A percentile compares a stretch with the other conserved stretches of the same genome.
phyloP scores from a whole-genome alignment of 805 yeast species.

The Citeromyces matritensis region DNA sequence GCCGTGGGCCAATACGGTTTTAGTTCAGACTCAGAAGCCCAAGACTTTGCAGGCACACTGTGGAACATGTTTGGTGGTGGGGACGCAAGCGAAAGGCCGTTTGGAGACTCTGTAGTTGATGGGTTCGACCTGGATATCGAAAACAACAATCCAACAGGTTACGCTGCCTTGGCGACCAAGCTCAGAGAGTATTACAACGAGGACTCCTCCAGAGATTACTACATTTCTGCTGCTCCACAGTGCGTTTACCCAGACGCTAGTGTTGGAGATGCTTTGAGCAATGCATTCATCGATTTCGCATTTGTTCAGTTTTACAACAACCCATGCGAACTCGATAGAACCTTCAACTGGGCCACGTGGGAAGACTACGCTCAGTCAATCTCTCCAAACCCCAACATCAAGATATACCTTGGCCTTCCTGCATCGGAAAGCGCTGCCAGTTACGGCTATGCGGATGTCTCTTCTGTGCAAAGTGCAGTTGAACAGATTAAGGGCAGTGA shows the following conservation, averaged over 20 bases:
- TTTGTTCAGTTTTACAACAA: conserved; percentile 88
- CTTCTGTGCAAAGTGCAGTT: conserved; percentile 17
- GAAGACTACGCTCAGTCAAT: conserved; percentile 35
- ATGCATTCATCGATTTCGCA: conserved; percentile 62
- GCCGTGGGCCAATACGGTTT: conserved; percentile 46
- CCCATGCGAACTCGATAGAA: conserved; percentile 36
- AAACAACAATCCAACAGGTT: conserved; percentile 45
- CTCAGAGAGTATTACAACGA: conserved; percentile 22
- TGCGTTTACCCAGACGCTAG: conserved; percentile 75
- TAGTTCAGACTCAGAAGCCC: conserved; percentile 34
- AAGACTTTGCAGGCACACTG: conserved; percentile 37
- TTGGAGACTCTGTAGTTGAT: conserved; percentile 64
- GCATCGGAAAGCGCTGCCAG: conserved; percentile 35
- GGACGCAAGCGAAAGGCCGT: conserved; percentile 29
- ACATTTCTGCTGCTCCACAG: conserved; percentile 85
- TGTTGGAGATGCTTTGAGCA: conserved; percentile 21
- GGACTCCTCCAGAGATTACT: conserved; percentile 38
- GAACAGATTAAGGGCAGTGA: conserved; percentile 11
- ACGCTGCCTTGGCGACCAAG: conserved; percentile 40
- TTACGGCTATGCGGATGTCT: conserved; percentile 37
- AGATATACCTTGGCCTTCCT: conserved; percentile 65
- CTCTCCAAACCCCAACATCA: conserved; percentile 56
- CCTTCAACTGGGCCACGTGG: conserved; percentile 68
- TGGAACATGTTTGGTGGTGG: conserved; percentile 58
- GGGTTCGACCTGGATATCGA: conserved; percentile 77